A percentile compares a stretch with the other conserved stretches of the same genome.
Evolutionary conservation across 2,329 filamentous ascomycete species (phyloP).

Genomic region (Passalora sequoiae): DNA sequence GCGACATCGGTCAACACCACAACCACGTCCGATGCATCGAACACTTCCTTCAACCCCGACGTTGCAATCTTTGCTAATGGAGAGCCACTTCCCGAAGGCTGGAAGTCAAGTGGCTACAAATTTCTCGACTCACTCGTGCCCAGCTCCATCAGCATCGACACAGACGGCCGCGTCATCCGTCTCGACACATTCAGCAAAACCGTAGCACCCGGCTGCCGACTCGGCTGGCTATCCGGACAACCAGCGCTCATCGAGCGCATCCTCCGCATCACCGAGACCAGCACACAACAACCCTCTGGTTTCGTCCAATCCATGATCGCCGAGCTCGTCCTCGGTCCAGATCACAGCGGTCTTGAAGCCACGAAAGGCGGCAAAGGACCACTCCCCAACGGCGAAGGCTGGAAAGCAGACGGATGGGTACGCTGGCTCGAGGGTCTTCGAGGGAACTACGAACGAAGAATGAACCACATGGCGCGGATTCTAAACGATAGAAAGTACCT

Average conservation of each 20-base stretch:
- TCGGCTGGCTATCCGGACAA: conserved; percentile 87
- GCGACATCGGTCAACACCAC: conserved; percentile 45
- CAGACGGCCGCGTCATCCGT: conserved; percentile 79
- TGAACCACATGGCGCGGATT: conserved; percentile 70
- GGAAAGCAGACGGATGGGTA: conserved; percentile 81
- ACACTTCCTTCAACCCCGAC: conserved; percentile 29
- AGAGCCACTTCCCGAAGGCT: conserved; percentile 44
- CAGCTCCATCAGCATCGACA: conserved; percentile 75
- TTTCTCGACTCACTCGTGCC: conserved; percentile 81
- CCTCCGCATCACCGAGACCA: conserved; percentile 66
- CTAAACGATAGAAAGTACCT: conserved; percentile 65
- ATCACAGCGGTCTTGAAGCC: conserved; percentile 45
- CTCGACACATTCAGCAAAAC: conserved; percentile 95
- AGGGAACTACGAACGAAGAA: conserved; percentile 76
- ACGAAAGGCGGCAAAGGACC: conserved; percentile 44
- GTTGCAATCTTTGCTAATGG: conserved; percentile 39
- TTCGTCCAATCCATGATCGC: conserved; percentile 83
- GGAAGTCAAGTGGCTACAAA: conserved; percentile 59
- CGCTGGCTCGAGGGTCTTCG: conserved; percentile 84
- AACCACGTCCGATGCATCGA: conserved; percentile 25
- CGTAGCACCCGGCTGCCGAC: conserved; percentile 78
- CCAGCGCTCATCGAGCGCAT: conserved; percentile 72
- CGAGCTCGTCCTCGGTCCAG: conserved; percentile 68
- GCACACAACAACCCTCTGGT: conserved; percentile 78
- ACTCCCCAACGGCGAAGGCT: conserved; percentile 54